Conservation (phyloP, 768 basidiomycete genomes). For the Russula vinacea region DNA sequence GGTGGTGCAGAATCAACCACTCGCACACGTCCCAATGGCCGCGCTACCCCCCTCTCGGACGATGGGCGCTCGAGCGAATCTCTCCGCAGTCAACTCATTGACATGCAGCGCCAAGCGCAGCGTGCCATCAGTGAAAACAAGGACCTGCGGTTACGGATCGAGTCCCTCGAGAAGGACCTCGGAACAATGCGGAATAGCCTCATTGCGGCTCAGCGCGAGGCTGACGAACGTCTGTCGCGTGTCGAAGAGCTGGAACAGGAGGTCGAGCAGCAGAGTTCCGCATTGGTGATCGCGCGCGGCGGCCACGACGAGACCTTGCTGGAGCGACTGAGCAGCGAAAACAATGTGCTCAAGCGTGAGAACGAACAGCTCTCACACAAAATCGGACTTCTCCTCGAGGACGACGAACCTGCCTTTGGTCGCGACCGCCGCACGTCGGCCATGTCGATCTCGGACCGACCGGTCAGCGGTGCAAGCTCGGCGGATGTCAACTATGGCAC, state of each 20-base stretch:
- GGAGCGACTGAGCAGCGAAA: constrained; percentile 82
- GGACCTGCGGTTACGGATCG: constrained; percentile 70
- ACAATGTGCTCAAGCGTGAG: constrained; percentile 72
- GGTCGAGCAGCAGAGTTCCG: constrained; percentile 69
- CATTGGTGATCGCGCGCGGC: constrained; percentile 68
- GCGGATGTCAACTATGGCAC: constrained; percentile 75
- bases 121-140: constrained; percentile 71
- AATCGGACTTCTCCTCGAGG: constrained; percentile 84
- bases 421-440: constrained; percentile 58
- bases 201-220: constrained; percentile 68
- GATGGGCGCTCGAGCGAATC: constrained; percentile 53
- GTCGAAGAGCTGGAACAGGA: constrained; percentile 81
- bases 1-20: constrained; percentile 51
- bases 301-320: constrained; percentile 73
- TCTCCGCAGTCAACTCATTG: constrained; percentile 67
- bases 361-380: constrained; percentile 90
- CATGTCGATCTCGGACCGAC: constrained; percentile 49
- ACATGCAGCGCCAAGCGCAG: constrained; percentile 73
- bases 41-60: constrained; percentile 73
- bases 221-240: constrained; percentile 70
- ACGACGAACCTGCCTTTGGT: constrained; percentile 73
- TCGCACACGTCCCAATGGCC: constrained; percentile 63
- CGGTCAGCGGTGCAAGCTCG: constrained; percentile 74
- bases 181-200: constrained; percentile 67
- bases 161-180: constrained; percentile 71